Base-by-base conservation (phyloP, 768 basidiomycete species). In the Boletus pseudo-olivaceus region DNA sequence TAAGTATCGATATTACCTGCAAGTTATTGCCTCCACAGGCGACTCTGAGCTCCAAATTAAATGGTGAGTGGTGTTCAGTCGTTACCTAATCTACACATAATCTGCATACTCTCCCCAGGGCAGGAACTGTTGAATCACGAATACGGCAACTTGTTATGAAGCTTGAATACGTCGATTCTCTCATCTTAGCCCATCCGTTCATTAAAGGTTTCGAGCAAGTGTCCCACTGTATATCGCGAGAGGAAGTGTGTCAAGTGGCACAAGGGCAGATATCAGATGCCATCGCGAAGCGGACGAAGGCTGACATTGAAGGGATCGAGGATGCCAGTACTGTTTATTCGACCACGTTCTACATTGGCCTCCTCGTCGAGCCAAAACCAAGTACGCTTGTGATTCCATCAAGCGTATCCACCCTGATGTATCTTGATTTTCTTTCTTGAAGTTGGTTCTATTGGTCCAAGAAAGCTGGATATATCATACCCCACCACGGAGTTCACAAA, bases 51-150 rank as follows among this genome's bases (percentile, higher is more conserved):
- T 87, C 14, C 93, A 98, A 67, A 82, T 91, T 56, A 97, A 97
- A 75, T 98, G 96, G 96, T 95, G 63, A 52, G 84, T 41, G 29
- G 19, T 30, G 10, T 54, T 29, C 42, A n/a, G 32, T 20, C 35
- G 29, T 39, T 32, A 27, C 34, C 20, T 44, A 41, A 39, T 60
- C 37, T 27, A 29, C 41, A 35, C 26, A 51, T 27, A 45, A 35
- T 57, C 61, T 62, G 58, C 56, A 56, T 54, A 61, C 49, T 45
- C 29, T 38, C 39, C 47, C 0, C 46, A 88, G 87, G 85, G 74
- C 93, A n/a, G 96, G 96, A 41, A 98, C 95, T n/a, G 97, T 99
- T 29, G 96, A 99, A 75, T 98, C 97, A 20, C 84, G 90, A 63
- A 81, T 98, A 76, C 86, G 97, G 41, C 94, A 94, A 70, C 80